Evolutionary conservation across 192 early-diverging fungal species (phyloP), one percentile per base, ranked within the genome.

Genomic region (Phycomyces nitens): DNA sequence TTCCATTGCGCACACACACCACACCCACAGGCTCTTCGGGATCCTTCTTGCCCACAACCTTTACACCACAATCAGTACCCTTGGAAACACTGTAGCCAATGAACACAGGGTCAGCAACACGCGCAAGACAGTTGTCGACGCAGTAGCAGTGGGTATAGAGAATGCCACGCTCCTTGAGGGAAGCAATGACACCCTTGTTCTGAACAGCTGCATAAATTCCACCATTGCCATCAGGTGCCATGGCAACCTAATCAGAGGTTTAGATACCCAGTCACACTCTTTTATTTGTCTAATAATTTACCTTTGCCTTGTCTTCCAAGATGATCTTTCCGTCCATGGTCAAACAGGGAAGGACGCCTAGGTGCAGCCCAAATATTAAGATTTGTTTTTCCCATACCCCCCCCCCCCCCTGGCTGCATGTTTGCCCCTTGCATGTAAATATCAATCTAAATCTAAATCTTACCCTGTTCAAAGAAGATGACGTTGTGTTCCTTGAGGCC

Each of bases 101-200:
- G 64, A 99, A 99, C 41, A 90, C 86, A 14, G 97, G 97, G 74
- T 98, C 94, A 3, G 95, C 95, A 14, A 99, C 96, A 53, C 92
- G 90, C 64, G 95, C 95, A 23, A 99, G 79, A 58, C 96, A 95
- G 76, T 99, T 99, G 76, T 99, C 97, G 24, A 99, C 96, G 71
- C 96, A 93, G 84, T 97, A 98, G 34, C 88, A 88, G 75, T 99
- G 97, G 23, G 94, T 77, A 74, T 91, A 95, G 66, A 88, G 82
- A 60, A 99, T 85, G 34, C 90, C 88, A 68, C 94, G 90, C 51
- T 78, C 71, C 34, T 85, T 86, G 64, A 99, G 82, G 68, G 92
- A 88, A 44, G 74, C 81, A 41, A 98, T 77, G 1, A 94, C 87
- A 39, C 92, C 92, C 69, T 91, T 91, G 27, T 80, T 76, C 52